Percentiles rank a stretch among this genome's conserved stretches.
These are phyloP conservation scores for Penicillium maclennaniae DNA, from an alignment of 495 filamentous ascomycete species.

Conservation along the genomic window DNA sequence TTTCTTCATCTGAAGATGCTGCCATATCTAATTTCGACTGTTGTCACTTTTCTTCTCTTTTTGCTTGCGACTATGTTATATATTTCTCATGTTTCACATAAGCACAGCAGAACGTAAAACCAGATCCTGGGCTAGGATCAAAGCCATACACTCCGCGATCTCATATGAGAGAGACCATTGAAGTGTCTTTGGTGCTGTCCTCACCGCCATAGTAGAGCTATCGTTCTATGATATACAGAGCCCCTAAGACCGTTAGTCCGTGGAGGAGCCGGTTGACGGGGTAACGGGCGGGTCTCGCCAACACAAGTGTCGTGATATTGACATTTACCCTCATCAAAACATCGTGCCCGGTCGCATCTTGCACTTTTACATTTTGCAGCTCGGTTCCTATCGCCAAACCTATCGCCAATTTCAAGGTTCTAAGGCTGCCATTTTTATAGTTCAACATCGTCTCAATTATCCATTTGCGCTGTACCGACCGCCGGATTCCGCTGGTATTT, in stretches of 20 bases:
- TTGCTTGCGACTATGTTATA: no score
- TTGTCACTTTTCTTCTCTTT: no score
- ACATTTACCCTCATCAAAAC: neutral
- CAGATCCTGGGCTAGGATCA: no score
- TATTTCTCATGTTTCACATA: no score
- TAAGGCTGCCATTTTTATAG: neutral
- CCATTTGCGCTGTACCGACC: neutral
- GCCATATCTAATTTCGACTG: no score
- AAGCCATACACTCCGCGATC: no score
- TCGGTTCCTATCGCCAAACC: neutral
- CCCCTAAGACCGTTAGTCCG: neutral
- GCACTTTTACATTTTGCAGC: neutral
- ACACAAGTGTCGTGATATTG: conserved; percentile 5
- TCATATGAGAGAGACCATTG: no score
- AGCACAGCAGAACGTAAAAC: no score
- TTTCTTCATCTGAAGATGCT: no score
- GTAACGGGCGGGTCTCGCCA: conserved; percentile 6
- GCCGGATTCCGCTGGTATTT: conserved; percentile 9
- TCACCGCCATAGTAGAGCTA: no score
- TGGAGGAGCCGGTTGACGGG: conserved; percentile 6
- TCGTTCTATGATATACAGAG: neutral
- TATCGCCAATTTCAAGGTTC: neutral
- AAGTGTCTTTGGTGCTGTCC: no score
- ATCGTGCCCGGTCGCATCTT: neutral
- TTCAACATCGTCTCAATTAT: neutral